phyloP scores from a whole-genome alignment of 352 stramenopile species.

The Phytophthora litchii region DNA sequence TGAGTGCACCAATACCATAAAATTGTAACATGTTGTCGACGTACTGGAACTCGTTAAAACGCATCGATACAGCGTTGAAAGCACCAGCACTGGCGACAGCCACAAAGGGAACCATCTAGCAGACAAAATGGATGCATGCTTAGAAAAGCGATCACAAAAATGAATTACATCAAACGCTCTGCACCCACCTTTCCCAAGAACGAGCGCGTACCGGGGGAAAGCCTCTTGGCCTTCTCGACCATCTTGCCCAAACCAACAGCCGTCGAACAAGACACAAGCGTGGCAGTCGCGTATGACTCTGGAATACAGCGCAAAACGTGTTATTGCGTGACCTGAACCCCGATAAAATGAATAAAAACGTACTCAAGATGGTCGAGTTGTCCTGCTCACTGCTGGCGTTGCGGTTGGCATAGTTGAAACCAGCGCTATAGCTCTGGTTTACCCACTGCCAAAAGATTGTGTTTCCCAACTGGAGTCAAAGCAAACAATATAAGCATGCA shows the following conservation, averaged over 20 bases:
- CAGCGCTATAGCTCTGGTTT: constrained; percentile 90
- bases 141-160: neutral
- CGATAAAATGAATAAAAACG: constrained; percentile 13
- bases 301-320: constrained; percentile 3
- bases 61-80: constrained; percentile 90
- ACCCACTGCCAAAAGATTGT: constrained; percentile 91
- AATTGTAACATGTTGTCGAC: constrained; percentile 19
- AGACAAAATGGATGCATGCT: neutral
- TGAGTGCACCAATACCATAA: constrained; percentile 10
- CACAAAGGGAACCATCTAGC: constrained; percentile 85
- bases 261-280: constrained; percentile 77
- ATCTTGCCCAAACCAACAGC: constrained; percentile 79
- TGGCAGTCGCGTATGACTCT: constrained; percentile 84
- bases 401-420: constrained; percentile 91
- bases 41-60: constrained; percentile 87
- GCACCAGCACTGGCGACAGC: constrained; percentile 82
- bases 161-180: neutral
- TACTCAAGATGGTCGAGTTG: constrained; percentile 78
- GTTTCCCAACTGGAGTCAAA: constrained; percentile 52
- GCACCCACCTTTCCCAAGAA: constrained; percentile 64
- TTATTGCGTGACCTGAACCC: constrained; percentile 1
- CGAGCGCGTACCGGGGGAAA: constrained; percentile 66
- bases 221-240: constrained; percentile 74
- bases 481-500: neutral
- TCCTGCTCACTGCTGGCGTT: constrained; percentile 85